Conservation (phyloP, 2,329 filamentous ascomycete species). For the Purpureocillium takamizusanense region DNA sequence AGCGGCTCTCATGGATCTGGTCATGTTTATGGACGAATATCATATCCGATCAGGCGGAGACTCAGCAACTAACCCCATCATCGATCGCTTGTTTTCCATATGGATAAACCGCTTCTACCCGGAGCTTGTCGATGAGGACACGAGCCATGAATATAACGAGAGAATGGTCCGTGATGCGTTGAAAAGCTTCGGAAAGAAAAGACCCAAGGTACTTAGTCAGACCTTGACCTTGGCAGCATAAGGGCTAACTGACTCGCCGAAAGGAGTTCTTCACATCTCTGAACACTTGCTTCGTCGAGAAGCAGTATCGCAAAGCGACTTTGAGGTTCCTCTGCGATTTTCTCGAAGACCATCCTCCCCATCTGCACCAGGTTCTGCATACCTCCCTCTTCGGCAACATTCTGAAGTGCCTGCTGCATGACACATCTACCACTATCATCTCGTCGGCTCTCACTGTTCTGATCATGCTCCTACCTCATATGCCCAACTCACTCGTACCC, state of each 20-base stretch:
- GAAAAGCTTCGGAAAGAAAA: conserved; percentile 56
- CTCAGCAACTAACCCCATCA: conserved; percentile 38
- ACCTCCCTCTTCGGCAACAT: conserved; percentile 65
- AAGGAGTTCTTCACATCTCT: conserved; percentile 58
- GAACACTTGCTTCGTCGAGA: conserved; percentile 57
- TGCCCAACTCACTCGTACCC: conserved; percentile 61
- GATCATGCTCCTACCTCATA: conserved; percentile 76
- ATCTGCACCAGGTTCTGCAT: conserved; percentile 63
- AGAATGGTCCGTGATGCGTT: conserved; percentile 41
- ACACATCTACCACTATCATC: conserved; percentile 70
- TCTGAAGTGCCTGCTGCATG: conserved; percentile 64
- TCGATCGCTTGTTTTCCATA: conserved; percentile 44
- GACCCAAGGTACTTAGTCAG: conserved; percentile 41
- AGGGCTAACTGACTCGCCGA: conserved; percentile 1
- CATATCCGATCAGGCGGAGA: conserved; percentile 33
- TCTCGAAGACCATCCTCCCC: conserved; percentile 67
- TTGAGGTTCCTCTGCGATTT: conserved; percentile 64
- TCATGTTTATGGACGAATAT: conserved; percentile 53
- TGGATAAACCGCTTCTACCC: conserved; percentile 45
- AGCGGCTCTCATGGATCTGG: conserved; percentile 53
- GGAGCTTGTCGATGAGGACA: conserved; percentile 25
- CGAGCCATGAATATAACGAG: conserved; percentile 34
- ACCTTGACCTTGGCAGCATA: no score
- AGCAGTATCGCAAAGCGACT: conserved; percentile 52
- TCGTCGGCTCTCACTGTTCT: conserved; percentile 65